Conservation (phyloP, 2,329 filamentous ascomycete genomes). For the Calonectria montana region DNA sequence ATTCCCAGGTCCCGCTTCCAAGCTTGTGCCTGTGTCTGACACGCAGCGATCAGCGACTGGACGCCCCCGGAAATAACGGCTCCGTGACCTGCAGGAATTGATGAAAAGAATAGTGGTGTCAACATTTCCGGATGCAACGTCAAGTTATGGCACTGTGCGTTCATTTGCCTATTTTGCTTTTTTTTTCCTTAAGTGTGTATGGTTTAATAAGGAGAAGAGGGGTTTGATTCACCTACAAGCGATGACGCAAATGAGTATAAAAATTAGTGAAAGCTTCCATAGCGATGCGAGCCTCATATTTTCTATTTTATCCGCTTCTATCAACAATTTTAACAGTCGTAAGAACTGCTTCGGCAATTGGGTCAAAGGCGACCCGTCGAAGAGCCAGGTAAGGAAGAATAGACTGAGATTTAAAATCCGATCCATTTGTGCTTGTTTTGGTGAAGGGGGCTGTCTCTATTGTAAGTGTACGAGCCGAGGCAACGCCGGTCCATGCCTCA, state of each 20-base stretch:
- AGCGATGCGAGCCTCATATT: no score
- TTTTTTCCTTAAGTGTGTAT: not conserved
- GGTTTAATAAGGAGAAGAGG: no score
- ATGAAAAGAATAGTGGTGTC: not conserved
- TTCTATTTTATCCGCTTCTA: no score
- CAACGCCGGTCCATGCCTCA: not conserved
- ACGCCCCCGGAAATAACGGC: slow-evolving; percentile 9
- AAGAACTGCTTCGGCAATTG: not conserved
- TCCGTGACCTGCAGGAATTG: not conserved
- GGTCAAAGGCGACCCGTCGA: not conserved
- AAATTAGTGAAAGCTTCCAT: no score
- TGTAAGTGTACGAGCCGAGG: not conserved
- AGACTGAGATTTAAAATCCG: not conserved
- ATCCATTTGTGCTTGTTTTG: no score
- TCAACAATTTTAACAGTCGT: no score
- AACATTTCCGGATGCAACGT: not conserved
- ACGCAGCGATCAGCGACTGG: not conserved
- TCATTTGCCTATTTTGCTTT: not conserved
- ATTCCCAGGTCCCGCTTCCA: not conserved
- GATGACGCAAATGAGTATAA: no score
- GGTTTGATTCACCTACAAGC: no score
- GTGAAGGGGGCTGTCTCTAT: not conserved
- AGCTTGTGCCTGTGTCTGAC: not conserved
- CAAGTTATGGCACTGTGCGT: not conserved
- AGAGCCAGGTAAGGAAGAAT: not conserved